phyloP scores from a whole-genome alignment of 805 yeast genomes.

The Candida odintsovae region DNA sequence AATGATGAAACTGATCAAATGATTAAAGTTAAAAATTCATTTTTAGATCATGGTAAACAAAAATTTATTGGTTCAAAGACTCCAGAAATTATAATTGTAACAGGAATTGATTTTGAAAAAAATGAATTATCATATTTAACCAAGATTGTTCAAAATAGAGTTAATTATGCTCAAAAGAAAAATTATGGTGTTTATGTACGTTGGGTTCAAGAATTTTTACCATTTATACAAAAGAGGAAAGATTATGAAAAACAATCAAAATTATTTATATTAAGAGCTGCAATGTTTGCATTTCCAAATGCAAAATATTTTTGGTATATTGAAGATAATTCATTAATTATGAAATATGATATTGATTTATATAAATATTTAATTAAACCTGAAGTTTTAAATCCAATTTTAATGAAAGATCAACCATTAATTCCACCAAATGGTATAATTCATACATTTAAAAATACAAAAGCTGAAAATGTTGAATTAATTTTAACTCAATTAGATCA shows the following conservation, averaged over 20 bases:
- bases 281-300: conserved; percentile 89
- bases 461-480: conserved; percentile 49
- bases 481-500: conserved; percentile 65
- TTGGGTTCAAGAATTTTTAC: conserved; percentile 79
- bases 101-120: conserved; percentile 70
- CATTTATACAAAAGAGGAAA: conserved; percentile 36
- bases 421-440: conserved; percentile 63
- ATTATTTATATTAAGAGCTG: conserved; percentile 64
- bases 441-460: conserved; percentile 58
- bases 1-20: conserved; percentile 28
- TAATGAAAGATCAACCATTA: conserved; percentile 67
- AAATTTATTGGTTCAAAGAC: conserved; percentile 34
- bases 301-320: conserved; percentile 90
- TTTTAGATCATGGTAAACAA: conserved; percentile 60
- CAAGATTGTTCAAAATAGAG: conserved; percentile 75
- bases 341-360: conserved; percentile 62
- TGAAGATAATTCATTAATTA: conserved; percentile 71
- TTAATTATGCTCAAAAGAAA: conserved; percentile 79
- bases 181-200: conserved; percentile 80
- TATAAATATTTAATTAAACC: conserved; percentile 53
- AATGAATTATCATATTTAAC: conserved; percentile 55
- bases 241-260: conserved; percentile 56
- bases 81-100: conserved; percentile 72
- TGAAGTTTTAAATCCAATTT: conserved; percentile 53
- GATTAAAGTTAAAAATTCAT: conserved; percentile 44